phyloP scores from a whole-genome alignment of 176 grass and related monocot species.

The Paspalum vaginatum region DNA sequence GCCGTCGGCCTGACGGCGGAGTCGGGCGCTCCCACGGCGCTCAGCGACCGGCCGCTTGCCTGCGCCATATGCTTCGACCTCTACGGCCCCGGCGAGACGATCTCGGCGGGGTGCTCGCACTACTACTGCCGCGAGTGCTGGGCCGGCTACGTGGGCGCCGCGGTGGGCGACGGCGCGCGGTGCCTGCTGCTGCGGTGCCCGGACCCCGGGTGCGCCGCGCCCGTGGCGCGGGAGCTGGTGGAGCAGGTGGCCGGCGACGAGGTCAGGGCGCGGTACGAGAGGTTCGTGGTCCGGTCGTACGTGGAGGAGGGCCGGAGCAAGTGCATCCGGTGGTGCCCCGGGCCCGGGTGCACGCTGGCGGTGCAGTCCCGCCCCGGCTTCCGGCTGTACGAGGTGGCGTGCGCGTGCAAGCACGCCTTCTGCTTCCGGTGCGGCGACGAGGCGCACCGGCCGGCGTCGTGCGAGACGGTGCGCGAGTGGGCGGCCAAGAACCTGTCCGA shows the following conservation, averaged over 20 bases:
- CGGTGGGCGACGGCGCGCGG: conserved; percentile 43
- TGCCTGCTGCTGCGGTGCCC: conserved; percentile 58
- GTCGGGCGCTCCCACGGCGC: background rate
- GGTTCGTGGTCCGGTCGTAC: conserved; percentile 46
- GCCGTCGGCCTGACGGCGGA: conserved; percentile 18
- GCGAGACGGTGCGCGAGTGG: conserved; percentile 38
- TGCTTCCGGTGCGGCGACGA: conserved; percentile 57
- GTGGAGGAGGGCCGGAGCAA: conserved; percentile 49
- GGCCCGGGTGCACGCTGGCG: conserved; percentile 41
- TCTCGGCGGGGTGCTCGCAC: conserved; percentile 42
- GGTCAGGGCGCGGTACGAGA: conserved; percentile 13
- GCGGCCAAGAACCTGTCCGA: conserved; percentile 19
- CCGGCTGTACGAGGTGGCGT: conserved; percentile 34
- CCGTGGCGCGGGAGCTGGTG: conserved; percentile 42
- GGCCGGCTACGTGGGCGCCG: conserved; percentile 43
- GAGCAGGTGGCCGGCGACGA: background rate
- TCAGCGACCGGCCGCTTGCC: background rate
- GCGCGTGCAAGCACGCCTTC: conserved; percentile 33
- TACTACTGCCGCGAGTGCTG: conserved; percentile 48
- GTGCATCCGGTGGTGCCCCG: conserved; percentile 52
- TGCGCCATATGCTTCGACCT: conserved; percentile 46
- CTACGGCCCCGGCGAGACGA: background rate
- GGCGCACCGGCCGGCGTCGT: conserved; percentile 58
- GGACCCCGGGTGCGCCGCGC: conserved; percentile 29
- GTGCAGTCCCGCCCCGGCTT: background rate